These are phyloP conservation scores for Globisporangium irregulare DNA, from an alignment of 352 stramenopile species.

Conservation along the genomic window DNA sequence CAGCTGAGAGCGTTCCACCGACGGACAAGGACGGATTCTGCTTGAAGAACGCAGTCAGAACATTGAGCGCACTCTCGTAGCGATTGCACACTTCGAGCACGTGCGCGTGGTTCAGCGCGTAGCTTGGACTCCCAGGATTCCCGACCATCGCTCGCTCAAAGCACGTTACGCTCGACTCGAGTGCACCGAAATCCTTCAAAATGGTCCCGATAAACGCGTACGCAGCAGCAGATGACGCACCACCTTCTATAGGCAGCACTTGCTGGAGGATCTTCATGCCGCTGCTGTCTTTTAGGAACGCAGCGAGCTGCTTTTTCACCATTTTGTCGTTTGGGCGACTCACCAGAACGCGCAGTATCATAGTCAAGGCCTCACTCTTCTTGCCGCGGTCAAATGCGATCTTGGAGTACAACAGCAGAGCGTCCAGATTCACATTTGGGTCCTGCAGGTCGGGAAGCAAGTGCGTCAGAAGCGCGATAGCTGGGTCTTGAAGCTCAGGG, in stretches of 20 bases:
- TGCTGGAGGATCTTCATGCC: slow-evolving; percentile 45
- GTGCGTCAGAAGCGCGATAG: slow-evolving; percentile 52
- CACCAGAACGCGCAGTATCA: slow-evolving; percentile 62
- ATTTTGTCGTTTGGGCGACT: slow-evolving; percentile 41
- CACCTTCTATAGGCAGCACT: slow-evolving; percentile 30
- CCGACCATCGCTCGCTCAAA: slow-evolving; percentile 48
- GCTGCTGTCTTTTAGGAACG: slow-evolving; percentile 31
- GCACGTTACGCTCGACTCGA: slow-evolving; percentile 51
- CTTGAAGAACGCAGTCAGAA: slow-evolving; percentile 39
- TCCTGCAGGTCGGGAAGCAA: slow-evolving; percentile 54
- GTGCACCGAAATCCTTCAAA: slow-evolving; percentile 61
- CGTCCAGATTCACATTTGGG: slow-evolving; percentile 55
- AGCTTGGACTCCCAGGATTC: slow-evolving; percentile 43
- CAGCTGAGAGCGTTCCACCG: slow-evolving; percentile 22
- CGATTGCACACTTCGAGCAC: slow-evolving; percentile 42
- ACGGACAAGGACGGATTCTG: slow-evolving; percentile 36
- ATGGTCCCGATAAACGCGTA: slow-evolving; percentile 78
- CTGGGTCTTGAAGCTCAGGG: slow-evolving; percentile 43
- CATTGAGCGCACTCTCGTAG: slow-evolving; percentile 42
- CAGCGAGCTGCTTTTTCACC: slow-evolving; percentile 53
- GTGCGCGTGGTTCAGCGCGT: slow-evolving; percentile 69
- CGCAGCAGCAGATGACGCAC: slow-evolving; percentile 44
- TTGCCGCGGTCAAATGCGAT: slow-evolving; percentile 63
- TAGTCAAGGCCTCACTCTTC: slow-evolving; percentile 60
- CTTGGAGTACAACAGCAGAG: slow-evolving; percentile 53